These are phyloP conservation scores for Pythium utonaiense DNA, from an alignment of 352 stramenopile genomes.

Conservation along the genomic window DNA sequence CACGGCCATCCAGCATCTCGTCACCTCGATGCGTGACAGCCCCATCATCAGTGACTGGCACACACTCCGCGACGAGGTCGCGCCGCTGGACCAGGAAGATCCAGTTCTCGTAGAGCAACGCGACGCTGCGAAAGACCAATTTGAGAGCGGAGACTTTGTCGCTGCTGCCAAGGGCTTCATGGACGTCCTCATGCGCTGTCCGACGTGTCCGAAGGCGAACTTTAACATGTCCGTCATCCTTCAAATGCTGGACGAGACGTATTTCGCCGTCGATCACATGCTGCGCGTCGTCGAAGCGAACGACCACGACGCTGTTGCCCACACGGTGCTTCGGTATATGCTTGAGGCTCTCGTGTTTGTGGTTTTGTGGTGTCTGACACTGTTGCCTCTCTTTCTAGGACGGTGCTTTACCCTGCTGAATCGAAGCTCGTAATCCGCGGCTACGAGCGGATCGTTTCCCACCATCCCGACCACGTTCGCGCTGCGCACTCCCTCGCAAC, in stretches of 20 bases:
- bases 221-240: constrained; percentile 80
- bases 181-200: constrained; percentile 39
- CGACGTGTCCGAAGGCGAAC: constrained; percentile 57
- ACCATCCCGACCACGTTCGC: constrained; percentile 41
- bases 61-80: not conserved
- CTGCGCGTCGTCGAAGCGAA: constrained; percentile 60
- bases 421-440: constrained; percentile 45
- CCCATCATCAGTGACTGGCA: constrained; percentile 2
- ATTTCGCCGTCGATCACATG: constrained; percentile 65
- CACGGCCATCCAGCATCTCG: constrained; percentile 2
- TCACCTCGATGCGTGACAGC: not conserved
- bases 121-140: constrained; percentile 34
- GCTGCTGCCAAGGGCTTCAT: constrained; percentile 44
- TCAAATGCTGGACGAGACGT: constrained; percentile 62
- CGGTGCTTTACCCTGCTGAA: constrained; percentile 60
- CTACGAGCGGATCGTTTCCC: constrained; percentile 42
- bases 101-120: constrained; percentile 39
- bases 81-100: not conserved
- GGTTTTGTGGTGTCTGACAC: not conserved
- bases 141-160: constrained; percentile 54
- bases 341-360: not conserved
- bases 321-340: constrained; percentile 65
- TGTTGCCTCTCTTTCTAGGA: constrained; percentile 23
- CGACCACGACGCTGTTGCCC: constrained; percentile 70
- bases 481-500: constrained; percentile 65